Evolutionary conservation across 345 rosid genomes (phyloP).

Genomic region (Eucalyptus albens): DNA sequence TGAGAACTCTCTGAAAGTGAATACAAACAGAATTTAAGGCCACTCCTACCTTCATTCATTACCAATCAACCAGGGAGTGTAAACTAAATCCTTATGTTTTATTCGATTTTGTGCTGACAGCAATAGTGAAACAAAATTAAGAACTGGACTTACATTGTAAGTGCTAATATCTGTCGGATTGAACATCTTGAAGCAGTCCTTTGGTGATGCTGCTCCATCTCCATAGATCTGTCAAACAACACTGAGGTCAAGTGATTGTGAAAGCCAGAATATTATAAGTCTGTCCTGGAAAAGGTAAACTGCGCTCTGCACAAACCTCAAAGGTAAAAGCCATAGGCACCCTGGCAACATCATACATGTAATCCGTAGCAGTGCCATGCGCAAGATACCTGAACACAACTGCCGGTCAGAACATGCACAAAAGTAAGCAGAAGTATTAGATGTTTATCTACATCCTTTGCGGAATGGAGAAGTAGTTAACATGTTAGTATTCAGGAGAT

Average conservation of each 20-base stretch:
- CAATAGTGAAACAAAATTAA: not conserved
- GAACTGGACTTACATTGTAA: constrained; percentile 43
- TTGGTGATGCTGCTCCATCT: constrained; percentile 41
- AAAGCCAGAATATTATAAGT: not conserved
- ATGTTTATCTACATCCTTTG: not conserved
- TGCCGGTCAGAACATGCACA: not conserved
- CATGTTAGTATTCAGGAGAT: not conserved
- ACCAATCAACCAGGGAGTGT: not conserved
- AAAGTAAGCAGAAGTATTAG: not conserved
- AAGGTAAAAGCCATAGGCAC: constrained; percentile 98
- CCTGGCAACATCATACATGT: constrained; percentile 69
- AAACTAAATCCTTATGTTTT: not conserved
- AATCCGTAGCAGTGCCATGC: constrained; percentile 97
- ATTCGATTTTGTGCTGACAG: not conserved
- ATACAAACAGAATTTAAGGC: not conserved
- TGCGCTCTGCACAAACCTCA: constrained; percentile 52
- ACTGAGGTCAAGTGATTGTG: not conserved
- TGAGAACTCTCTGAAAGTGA: constrained; percentile 63
- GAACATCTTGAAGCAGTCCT: constrained; percentile 95
- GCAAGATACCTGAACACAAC: constrained; percentile 64
- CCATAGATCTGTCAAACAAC: constrained; percentile 66
- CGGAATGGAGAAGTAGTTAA: not conserved
- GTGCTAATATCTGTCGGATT: constrained; percentile 70
- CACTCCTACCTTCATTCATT: not conserved
- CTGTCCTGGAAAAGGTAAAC: not conserved